Percentiles rank a stretch among this genome's conserved stretches.
Evolutionary conservation across 768 basidiomycete species (phyloP).

Genomic region (Boletus insuetus): DNA sequence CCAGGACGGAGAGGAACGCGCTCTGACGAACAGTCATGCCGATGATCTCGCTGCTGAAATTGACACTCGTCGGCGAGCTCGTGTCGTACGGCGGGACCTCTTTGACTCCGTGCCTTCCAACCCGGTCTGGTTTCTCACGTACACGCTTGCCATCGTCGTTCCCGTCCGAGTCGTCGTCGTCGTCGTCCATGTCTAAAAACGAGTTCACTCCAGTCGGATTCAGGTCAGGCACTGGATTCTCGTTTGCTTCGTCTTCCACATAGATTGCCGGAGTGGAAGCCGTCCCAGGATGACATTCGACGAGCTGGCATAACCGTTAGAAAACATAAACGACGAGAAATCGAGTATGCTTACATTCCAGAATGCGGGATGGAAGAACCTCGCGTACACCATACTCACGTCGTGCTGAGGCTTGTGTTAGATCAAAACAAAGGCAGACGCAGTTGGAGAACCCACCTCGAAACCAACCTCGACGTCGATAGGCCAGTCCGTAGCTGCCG

Average conservation of each 20-base stretch:
- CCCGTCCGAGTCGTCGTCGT: background rate
- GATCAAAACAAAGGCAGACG: background rate
- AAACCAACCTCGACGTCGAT: conserved; percentile 10
- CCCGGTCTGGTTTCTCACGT: background rate
- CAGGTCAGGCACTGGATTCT: conserved; percentile 1
- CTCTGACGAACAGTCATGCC: conserved; percentile 7
- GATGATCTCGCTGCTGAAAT: conserved; percentile 15
- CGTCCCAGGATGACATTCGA: conserved; percentile 16
- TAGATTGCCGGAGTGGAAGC: conserved; percentile 13
- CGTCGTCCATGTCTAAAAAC: conserved; percentile 12
- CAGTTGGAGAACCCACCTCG: conserved; percentile 2
- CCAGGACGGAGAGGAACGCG: conserved; percentile 13
- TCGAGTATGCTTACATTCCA: conserved; percentile 14
- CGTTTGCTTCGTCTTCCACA: conserved; percentile 18
- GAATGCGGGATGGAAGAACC: conserved; percentile 18
- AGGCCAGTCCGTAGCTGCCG: background rate
- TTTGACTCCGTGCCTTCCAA: background rate
- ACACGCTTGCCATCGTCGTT: background rate
- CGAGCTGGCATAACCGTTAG: background rate
- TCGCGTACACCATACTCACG: conserved; percentile 22
- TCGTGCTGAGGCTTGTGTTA: conserved; percentile 6
- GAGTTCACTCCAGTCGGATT: conserved; percentile 10
- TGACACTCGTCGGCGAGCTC: background rate
- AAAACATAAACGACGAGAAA: background rate
- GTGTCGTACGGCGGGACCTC: conserved; percentile 15